A percentile compares a stretch with the other conserved stretches of the same genome.
phyloP scores from a whole-genome alignment of 2,329 filamentous ascomycete genomes.

The Fusarium domesticum region DNA sequence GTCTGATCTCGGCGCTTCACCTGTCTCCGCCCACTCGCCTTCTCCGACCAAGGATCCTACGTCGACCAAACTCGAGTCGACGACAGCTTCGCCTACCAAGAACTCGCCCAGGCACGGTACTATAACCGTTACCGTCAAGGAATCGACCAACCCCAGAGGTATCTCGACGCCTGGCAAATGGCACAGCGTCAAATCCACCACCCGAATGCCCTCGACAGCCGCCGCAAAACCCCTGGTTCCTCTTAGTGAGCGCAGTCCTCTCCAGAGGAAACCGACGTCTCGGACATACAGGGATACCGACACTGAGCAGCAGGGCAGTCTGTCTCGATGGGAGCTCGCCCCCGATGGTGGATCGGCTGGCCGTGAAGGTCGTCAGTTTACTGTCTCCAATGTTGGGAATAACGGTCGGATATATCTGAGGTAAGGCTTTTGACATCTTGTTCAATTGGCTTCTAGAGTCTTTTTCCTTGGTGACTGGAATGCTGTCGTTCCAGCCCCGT shows the following conservation, averaged over 20 bases:
- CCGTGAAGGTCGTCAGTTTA: slow-evolving; percentile 69
- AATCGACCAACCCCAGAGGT: slow-evolving; percentile 4
- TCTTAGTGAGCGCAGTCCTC: slow-evolving; percentile 45
- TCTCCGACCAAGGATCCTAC: slow-evolving; percentile 26
- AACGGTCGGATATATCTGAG: slow-evolving; percentile 80
- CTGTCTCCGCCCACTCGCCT: slow-evolving; percentile 19
- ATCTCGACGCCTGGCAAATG: slow-evolving; percentile 19
- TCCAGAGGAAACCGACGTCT: slow-evolving; percentile 37
- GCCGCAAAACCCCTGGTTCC: slow-evolving; percentile 42
- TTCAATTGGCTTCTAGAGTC: slow-evolving; percentile 4
- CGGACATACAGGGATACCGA: slow-evolving; percentile 53
- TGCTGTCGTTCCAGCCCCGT: slow-evolving; percentile 13
- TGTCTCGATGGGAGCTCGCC: slow-evolving; percentile 49
- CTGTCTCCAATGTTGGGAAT: slow-evolving; percentile 77
- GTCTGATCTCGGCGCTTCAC: slow-evolving; percentile 29
- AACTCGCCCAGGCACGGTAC: slow-evolving; percentile 17
- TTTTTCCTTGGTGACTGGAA: slow-evolving; percentile 12
- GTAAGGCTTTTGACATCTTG: slow-evolving; percentile 43
- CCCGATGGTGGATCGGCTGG: slow-evolving; percentile 60
- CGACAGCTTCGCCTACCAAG: slow-evolving; percentile 9
- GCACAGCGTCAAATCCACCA: slow-evolving; percentile 21
- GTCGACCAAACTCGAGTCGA: slow-evolving; percentile 14
- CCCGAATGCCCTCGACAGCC: slow-evolving; percentile 23
- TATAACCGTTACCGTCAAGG: slow-evolving; percentile 2
- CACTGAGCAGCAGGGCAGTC: slow-evolving; percentile 34